These are phyloP conservation scores for Podospora fimiseda DNA, from an alignment of 495 filamentous ascomycete species.

Conservation along the genomic window DNA sequence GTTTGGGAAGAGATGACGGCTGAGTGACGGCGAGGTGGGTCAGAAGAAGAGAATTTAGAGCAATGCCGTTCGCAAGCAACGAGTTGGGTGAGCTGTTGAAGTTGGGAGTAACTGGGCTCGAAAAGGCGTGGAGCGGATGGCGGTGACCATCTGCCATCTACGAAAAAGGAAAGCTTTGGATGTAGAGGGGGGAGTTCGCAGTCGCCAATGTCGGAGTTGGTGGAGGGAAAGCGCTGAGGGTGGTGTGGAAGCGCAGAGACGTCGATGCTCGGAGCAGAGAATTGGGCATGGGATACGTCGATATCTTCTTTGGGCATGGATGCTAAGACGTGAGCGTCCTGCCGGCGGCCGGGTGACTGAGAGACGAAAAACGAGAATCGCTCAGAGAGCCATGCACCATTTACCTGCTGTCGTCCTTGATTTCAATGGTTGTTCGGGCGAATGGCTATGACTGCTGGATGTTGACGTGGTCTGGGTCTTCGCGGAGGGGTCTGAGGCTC, in stretches of 20 bases:
- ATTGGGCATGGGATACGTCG: slow-evolving; percentile 27
- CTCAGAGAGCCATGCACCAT: slow-evolving; percentile 28
- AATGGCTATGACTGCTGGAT: not conserved
- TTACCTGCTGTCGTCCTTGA: slow-evolving; percentile 2
- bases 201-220: not conserved
- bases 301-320: slow-evolving; percentile 29
- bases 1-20: slow-evolving; percentile 51
- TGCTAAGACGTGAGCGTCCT: slow-evolving; percentile 20
- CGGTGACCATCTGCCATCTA: slow-evolving; percentile 87
- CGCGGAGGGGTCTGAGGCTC: not conserved
- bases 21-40: slow-evolving; percentile 21
- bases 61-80: slow-evolving; percentile 20
- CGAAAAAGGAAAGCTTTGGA: slow-evolving; percentile 9
- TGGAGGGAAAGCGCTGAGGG: slow-evolving; percentile 3
- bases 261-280: slow-evolving; percentile 14
- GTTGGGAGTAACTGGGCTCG: slow-evolving; percentile 23
- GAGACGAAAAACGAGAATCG: slow-evolving; percentile 2
- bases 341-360: slow-evolving; percentile 13
- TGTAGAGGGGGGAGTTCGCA: slow-evolving; percentile 5
- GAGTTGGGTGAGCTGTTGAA: slow-evolving; percentile 18
- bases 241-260: slow-evolving; percentile 10
- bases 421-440: not conserved
- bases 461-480: not conserved
- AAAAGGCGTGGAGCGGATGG: slow-evolving; percentile 55
- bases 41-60: slow-evolving; percentile 29